Percentiles rank a stretch among this genome's conserved stretches.
Conservation (phyloP, 148 eudicot species). For the Rhododendron mucronatum region DNA sequence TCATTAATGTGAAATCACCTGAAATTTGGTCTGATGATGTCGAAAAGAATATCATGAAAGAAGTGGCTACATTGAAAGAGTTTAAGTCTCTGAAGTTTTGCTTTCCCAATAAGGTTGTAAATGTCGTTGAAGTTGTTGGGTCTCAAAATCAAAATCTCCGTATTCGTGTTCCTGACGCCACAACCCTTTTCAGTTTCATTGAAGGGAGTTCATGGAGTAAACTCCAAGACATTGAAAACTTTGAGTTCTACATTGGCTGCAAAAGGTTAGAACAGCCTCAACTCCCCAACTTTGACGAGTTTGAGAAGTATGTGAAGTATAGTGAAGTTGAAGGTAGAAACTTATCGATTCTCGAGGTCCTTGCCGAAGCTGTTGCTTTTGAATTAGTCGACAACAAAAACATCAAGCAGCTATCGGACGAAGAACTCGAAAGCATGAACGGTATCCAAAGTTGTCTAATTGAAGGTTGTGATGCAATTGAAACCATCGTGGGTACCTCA, state of each 20-base stretch:
- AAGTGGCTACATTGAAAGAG: neutral
- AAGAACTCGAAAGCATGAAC: neutral
- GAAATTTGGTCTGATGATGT: neutral
- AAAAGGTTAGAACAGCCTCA: neutral
- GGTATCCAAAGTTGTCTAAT: conserved; percentile 9
- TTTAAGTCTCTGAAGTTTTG: neutral
- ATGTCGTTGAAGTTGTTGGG: neutral
- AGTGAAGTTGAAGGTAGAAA: neutral
- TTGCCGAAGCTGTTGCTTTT: neutral
- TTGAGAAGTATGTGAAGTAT: neutral
- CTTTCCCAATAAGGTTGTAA: neutral
- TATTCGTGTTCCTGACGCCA: neutral
- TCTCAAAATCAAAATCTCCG: neutral
- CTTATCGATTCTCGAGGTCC: neutral
- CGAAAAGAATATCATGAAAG: neutral
- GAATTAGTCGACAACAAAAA: neutral
- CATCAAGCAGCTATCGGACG: neutral
- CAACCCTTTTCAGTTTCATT: neutral
- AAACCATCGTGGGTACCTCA: neutral
- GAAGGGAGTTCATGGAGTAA: neutral
- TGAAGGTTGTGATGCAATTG: conserved; percentile 1
- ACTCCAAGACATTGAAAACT: too few species aligned
- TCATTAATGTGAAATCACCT: conserved; percentile 3
- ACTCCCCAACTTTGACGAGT: neutral
- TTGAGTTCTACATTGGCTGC: neutral